A percentile compares a stretch with the other conserved stretches of the same genome.
phyloP scores from a whole-genome alignment of 208 protist genomes.

The Wallacemonas sp. region DNA sequence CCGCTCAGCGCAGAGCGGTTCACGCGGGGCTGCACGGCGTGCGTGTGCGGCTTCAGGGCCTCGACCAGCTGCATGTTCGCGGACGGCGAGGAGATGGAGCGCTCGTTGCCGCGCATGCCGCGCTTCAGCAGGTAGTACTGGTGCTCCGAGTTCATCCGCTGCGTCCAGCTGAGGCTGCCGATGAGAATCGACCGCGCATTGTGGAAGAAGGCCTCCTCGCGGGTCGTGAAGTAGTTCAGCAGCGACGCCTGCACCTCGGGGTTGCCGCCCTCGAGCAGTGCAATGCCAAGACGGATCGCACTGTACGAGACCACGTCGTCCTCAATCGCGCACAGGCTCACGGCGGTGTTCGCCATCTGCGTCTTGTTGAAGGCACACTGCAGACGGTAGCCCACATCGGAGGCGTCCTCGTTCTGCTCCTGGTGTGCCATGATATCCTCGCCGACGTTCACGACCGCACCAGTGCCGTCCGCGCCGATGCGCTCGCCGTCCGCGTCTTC shows the following conservation, averaged over 20 bases:
- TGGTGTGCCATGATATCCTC: slow-evolving; percentile 12
- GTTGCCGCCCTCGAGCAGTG: slow-evolving; percentile 82
- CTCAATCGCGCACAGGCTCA: slow-evolving; percentile 47
- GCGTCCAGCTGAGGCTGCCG: slow-evolving; percentile 45
- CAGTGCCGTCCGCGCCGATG: not conserved
- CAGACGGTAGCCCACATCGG: slow-evolving; percentile 33
- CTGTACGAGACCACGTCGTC: slow-evolving; percentile 69
- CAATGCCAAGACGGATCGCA: slow-evolving; percentile 59
- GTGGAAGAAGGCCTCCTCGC: slow-evolving; percentile 79
- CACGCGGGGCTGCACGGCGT: slow-evolving; percentile 13
- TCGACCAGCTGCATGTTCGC: slow-evolving; percentile 54
- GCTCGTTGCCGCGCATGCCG: slow-evolving; percentile 28
- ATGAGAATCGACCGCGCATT: slow-evolving; percentile 61
- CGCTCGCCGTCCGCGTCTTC: not conserved
- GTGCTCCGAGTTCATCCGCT: slow-evolving; percentile 57
- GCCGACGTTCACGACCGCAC: not conserved
- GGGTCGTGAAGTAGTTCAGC: slow-evolving; percentile 64
- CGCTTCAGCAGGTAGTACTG: slow-evolving; percentile 67
- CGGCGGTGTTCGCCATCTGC: slow-evolving; percentile 56
- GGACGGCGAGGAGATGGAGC: slow-evolving; percentile 16
- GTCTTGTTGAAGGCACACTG: slow-evolving; percentile 65
- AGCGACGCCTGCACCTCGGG: slow-evolving; percentile 52
- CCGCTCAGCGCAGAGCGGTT: slow-evolving; percentile 29
- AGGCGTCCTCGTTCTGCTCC: not conserved
- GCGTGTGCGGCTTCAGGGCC: slow-evolving; percentile 26